Evolutionary conservation across 176 grass and related monocot genomes (phyloP).

Genomic region (Lolium multiflorum): DNA sequence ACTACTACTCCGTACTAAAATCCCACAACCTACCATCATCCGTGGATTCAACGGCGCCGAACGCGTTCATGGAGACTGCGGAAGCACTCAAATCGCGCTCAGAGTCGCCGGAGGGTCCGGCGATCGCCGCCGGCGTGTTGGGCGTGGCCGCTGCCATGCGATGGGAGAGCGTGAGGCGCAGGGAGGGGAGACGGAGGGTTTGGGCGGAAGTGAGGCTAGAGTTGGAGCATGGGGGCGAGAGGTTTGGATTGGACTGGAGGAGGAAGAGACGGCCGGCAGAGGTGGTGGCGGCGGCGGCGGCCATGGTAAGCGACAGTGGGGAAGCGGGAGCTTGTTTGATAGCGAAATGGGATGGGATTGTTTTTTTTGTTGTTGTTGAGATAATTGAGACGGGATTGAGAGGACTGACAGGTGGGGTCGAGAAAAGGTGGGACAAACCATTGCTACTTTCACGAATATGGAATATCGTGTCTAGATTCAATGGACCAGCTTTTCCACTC

Average conservation of each 20-base stretch:
- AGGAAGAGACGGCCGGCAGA: conserved; percentile 35
- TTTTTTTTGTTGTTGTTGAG: not conserved
- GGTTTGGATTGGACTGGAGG: not conserved
- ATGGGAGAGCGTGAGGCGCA: conserved; percentile 27
- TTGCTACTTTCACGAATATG: not conserved
- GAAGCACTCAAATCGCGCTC: conserved; percentile 39
- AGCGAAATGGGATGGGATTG: not conserved
- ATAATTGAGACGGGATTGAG: not conserved
- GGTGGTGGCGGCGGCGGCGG: conserved; percentile 27
- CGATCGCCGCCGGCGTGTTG: conserved; percentile 22
- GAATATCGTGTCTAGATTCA: not conserved
- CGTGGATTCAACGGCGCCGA: not conserved
- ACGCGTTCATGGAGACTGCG: conserved; percentile 1
- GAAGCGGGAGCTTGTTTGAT: conserved; percentile 22
- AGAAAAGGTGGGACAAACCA: not conserved
- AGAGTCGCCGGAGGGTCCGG: conserved; percentile 27
- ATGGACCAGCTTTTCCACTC: not conserved
- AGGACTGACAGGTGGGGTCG: not conserved
- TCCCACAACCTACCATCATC: conserved; percentile 39
- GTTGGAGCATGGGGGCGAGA: not conserved
- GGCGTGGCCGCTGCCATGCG: conserved; percentile 30
- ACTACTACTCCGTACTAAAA: no score
- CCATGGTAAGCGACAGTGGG: conserved; percentile 19
- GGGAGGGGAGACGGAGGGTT: not conserved
- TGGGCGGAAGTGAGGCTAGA: not conserved